Evolutionary conservation across 305 asterid genomes (phyloP).

Genomic region (Solanum hybrid): DNA sequence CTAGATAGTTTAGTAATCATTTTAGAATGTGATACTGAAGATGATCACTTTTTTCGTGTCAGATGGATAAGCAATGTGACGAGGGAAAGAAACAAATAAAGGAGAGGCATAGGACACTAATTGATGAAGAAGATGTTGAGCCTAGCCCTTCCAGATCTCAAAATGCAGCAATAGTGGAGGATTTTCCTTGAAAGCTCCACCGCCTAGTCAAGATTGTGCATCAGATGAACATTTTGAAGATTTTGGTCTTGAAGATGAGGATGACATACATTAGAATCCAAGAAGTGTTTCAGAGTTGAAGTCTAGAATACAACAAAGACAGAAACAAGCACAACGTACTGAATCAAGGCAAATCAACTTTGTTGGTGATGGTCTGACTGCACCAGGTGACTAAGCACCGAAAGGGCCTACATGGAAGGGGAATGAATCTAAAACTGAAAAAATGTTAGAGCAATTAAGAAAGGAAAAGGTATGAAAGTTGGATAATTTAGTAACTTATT

Average conservation of each 20-base stretch:
- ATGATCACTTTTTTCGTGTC: neutral
- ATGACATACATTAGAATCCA: neutral
- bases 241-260: neutral
- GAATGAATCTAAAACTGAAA: neutral
- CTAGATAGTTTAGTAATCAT: too few relatives aligned
- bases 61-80: neutral
- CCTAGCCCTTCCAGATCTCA: neutral
- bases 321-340: neutral
- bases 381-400: neutral
- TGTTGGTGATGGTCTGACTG: neutral
- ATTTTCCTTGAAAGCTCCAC: neutral
- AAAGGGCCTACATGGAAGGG: neutral
- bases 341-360: neutral
- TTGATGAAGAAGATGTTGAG: neutral
- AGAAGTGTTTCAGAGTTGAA: neutral
- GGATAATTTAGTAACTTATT: neutral
- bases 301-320: neutral
- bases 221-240: neutral
- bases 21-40: too few relatives aligned
- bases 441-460: neutral
- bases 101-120: neutral
- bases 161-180: neutral
- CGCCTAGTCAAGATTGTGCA: neutral
- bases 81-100: neutral
- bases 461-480: neutral